Evolutionary conservation across 169 alveolate genomes (phyloP).

Genomic region (Cardiosporidium cionae): DNA sequence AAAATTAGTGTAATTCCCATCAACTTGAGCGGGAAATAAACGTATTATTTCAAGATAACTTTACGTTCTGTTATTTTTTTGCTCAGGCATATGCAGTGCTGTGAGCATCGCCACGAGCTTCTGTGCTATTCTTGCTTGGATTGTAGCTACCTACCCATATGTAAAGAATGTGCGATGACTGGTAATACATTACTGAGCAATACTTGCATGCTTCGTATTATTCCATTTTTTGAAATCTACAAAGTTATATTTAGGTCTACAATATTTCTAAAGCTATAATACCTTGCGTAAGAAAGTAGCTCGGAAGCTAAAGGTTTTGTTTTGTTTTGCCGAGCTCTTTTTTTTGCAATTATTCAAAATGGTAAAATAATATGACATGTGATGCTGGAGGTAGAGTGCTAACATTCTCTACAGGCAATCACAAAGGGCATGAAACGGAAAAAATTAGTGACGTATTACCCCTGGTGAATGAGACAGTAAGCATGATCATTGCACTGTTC

Average conservation of each 20-base stretch:
- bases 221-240: too few species aligned
- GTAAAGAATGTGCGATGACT: not conserved
- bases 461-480: not conserved
- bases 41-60: not conserved
- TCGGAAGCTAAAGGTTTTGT: too few species aligned
- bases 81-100: not conserved
- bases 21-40: not conserved
- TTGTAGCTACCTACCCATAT: not conserved
- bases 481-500: too few species aligned
- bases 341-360: too few species aligned
- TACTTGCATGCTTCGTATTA: not conserved
- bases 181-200: not conserved
- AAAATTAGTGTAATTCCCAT: not conserved
- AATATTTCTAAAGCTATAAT: too few species aligned
- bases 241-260: too few species aligned
- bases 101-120: not conserved
- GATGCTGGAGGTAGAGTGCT: too few species aligned
- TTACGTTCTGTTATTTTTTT: not conserved
- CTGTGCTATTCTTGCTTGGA: not conserved
- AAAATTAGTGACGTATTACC: not conserved
- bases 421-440: not conserved
- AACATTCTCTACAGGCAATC: not conserved
- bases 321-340: too few species aligned
- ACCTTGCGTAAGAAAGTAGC: too few species aligned
- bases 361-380: too few species aligned